These are phyloP conservation scores for Rhodofomes roseus DNA, from an alignment of 1,284 basidiomycete genomes.

Conservation along the genomic window DNA sequence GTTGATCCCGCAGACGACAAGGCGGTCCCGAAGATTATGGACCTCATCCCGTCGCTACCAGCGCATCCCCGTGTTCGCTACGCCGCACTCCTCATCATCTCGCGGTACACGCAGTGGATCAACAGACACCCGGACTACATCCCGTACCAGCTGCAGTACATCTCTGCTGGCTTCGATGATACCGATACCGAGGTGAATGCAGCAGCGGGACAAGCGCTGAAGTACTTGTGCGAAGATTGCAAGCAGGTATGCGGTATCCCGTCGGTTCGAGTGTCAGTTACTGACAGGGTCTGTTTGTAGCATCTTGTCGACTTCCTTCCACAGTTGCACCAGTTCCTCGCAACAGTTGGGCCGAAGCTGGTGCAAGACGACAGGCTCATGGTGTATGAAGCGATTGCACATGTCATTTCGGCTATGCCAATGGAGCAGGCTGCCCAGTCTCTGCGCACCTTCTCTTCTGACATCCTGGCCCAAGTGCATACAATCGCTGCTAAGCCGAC, in stretches of 20 bases:
- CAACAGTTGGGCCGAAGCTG: slow-evolving; percentile 73
- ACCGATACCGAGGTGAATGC: slow-evolving; percentile 81
- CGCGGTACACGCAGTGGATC: slow-evolving; percentile 97
- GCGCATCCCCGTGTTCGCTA: slow-evolving; percentile 92
- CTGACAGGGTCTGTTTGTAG: slow-evolving; percentile 31
- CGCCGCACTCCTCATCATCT: slow-evolving; percentile 92
- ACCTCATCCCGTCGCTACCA: slow-evolving; percentile 88
- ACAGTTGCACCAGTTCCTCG: slow-evolving; percentile 88
- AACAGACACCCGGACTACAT: slow-evolving; percentile 89
- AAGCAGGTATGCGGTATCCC: slow-evolving; percentile 52
- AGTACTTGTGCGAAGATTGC: slow-evolving; percentile 97
- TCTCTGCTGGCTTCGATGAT: slow-evolving; percentile 89
- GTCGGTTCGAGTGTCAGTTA: slow-evolving; percentile 4
- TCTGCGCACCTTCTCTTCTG: slow-evolving; percentile 80
- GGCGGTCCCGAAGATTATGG: slow-evolving; percentile 93
- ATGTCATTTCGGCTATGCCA: slow-evolving; percentile 92
- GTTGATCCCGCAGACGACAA: slow-evolving; percentile 82
- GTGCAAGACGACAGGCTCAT: slow-evolving; percentile 86
- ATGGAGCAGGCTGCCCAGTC: slow-evolving; percentile 82
- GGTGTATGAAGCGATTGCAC: slow-evolving; percentile 93
- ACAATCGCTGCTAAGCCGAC: slow-evolving; percentile 47
- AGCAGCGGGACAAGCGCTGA: slow-evolving; percentile 94
- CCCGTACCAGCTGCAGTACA: slow-evolving; percentile 83
- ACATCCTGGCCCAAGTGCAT: slow-evolving; percentile 71
- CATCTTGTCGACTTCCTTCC: slow-evolving; percentile 92